Conservation (phyloP, 345 rosid genomes). For the Ceriops decandra region DNA sequence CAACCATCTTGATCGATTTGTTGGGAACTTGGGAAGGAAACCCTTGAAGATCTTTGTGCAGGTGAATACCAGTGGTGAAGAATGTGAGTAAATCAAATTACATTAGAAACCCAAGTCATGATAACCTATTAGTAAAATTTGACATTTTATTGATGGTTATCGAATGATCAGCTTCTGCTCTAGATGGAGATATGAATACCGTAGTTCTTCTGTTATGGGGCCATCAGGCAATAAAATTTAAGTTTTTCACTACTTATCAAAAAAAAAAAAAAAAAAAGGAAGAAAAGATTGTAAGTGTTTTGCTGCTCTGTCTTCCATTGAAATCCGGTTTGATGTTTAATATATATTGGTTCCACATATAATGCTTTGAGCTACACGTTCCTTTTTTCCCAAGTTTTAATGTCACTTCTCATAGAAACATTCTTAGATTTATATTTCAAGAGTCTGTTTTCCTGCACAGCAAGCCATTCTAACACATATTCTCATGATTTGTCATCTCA, state of each 20-base stretch:
- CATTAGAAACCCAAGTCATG: background rate
- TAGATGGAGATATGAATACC: too few relatives aligned
- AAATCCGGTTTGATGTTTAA: background rate
- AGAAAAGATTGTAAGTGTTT: too few relatives aligned
- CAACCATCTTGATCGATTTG: slow-evolving; percentile 65
- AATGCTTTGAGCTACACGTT: background rate
- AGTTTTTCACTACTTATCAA: too few relatives aligned
- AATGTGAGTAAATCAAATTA: slow-evolving; percentile 50
- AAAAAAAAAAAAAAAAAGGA: too few relatives aligned
- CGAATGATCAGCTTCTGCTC: too few relatives aligned
- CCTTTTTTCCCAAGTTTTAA: background rate
- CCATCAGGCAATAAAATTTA: too few relatives aligned
- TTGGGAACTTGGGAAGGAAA: slow-evolving; percentile 65
- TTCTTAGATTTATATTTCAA: background rate
- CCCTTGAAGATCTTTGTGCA: slow-evolving; percentile 83
- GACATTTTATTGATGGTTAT: too few relatives aligned
- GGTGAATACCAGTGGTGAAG: slow-evolving; percentile 98
- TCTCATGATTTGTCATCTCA: background rate
- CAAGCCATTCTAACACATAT: background rate
- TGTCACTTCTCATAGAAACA: background rate
- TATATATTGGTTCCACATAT: background rate
- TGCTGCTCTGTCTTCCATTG: too few relatives aligned
- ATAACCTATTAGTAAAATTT: too few relatives aligned
- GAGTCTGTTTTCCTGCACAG: background rate
- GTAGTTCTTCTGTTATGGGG: too few relatives aligned